Conservation (phyloP, 1,284 basidiomycete genomes). For the Quambalaria eucalypti region DNA sequence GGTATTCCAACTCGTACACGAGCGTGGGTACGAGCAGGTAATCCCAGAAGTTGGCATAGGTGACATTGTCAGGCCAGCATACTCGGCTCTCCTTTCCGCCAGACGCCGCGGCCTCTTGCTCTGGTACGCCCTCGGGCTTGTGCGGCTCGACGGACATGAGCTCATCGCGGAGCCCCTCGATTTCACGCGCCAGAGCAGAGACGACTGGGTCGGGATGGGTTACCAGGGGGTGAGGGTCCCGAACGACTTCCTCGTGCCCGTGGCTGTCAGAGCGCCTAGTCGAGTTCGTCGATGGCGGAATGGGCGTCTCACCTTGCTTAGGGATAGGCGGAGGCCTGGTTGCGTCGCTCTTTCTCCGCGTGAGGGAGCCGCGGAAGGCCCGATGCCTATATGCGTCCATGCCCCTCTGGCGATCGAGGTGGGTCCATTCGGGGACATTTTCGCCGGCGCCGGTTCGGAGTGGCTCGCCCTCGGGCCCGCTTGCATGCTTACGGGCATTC, state of each 20-base stretch:
- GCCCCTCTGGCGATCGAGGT: constrained; percentile 37
- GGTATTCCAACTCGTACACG: constrained; percentile 93
- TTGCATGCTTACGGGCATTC: constrained; percentile 6
- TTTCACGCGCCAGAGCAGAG: constrained; percentile 63
- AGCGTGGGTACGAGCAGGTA: constrained; percentile 86
- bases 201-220: constrained; percentile 66
- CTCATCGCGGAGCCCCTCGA: constrained; percentile 68
- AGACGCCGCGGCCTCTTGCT: background rate
- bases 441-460: background rate
- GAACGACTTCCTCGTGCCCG: constrained; percentile 14
- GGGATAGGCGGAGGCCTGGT: too few species aligned
- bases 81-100: constrained; percentile 17
- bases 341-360: background rate
- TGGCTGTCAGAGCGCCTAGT: background rate
- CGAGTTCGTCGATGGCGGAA: constrained; percentile 1
- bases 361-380: background rate
- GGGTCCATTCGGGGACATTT: background rate
- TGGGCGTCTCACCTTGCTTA: background rate
- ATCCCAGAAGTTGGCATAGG: constrained; percentile 70
- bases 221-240: constrained; percentile 56
- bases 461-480: background rate
- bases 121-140: background rate
- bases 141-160: constrained; percentile 55
- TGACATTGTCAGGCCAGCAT: constrained; percentile 78
- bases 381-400: constrained; percentile 12